Percentiles rank a stretch among this genome's conserved stretches.
These are phyloP conservation scores for Prunella vulgaris DNA, from an alignment of 257 asterid species.

Conservation along the genomic window DNA sequence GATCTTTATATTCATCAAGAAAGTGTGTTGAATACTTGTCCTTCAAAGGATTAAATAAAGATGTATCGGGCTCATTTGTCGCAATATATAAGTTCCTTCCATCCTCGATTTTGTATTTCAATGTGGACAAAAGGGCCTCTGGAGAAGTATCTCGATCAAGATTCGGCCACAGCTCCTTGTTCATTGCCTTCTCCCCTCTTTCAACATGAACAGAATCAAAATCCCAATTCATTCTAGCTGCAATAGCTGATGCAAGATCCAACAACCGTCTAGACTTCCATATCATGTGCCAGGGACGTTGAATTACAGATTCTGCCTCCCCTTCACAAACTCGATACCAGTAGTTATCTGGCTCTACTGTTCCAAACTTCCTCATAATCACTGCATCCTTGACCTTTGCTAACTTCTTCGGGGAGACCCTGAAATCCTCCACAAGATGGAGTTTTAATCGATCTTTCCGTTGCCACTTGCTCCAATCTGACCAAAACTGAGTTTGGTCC, in stretches of 20 bases:
- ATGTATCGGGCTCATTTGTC: constrained; percentile 43
- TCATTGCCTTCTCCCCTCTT: constrained; percentile 59
- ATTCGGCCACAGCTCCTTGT: constrained; percentile 66
- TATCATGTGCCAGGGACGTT: constrained; percentile 59
- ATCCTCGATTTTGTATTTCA: constrained; percentile 47
- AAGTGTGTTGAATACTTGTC: constrained; percentile 59
- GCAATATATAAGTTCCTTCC: constrained; percentile 59
- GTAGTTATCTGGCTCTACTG: constrained; percentile 63
- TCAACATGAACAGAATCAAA: constrained; percentile 56
- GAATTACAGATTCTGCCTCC: constrained; percentile 41
- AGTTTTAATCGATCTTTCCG: constrained; percentile 38
- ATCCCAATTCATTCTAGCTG: constrained; percentile 64
- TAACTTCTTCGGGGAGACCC: constrained; percentile 45
- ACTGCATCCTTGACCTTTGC: constrained; percentile 36
- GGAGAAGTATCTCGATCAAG: constrained; percentile 60
- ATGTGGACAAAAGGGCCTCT: constrained; percentile 41
- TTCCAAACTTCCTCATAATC: constrained; percentile 62
- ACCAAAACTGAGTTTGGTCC: constrained; percentile 62
- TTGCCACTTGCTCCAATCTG: constrained; percentile 52
- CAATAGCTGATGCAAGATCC: constrained; percentile 51
- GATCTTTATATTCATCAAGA: constrained; percentile 49
- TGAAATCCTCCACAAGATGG: constrained; percentile 52
- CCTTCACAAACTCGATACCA: constrained; percentile 74
- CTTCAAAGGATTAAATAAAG: constrained; percentile 57
- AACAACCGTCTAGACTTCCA: constrained; percentile 57